Base-by-base conservation (phyloP, 352 stramenopile genomes). In the Globisporangium acanthophoron region DNA sequence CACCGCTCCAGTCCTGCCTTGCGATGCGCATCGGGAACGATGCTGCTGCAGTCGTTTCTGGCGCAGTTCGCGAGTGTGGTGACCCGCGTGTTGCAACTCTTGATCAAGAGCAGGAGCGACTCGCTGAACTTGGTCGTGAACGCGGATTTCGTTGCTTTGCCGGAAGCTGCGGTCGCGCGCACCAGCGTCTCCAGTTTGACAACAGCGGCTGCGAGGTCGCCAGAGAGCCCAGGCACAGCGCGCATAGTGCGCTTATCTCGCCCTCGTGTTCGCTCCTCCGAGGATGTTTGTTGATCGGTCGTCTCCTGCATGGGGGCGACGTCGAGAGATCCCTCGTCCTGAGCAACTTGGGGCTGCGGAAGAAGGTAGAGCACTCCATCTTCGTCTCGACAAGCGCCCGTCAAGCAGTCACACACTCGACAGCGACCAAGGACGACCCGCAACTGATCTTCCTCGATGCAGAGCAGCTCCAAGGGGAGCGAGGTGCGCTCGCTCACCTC, bases 21-120 rank as follows among this genome's bases (percentile, higher is more conserved):
- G 4, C 65, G 68, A 43, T 76, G 51, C 21, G 44, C 56, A 45
- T 74, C 58, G 8, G 61, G 29, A 27, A 20, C 29, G n/a, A 33
- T 44, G 13, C 39, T 39, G 29, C 46, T 60, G 51, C 54, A 27
- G 6, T 60, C 18, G 35, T 63, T 61, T 35, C 59, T 40, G 21
- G 27, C 48, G 12, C 47, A 37, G 43, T 40, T 62, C 16, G 70
- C 62, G 7, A 82, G 65, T 13, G 56, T 58, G 0, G 52, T 68
- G 45, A 79, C 67, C 11, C 66, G 70, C 13, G 58, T 16, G 66
- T 79, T 78, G 61, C 73, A 78, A 52, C 56, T 65, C 47, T 61
- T 52, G 51, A 79, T 70, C n/a, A 74, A 35, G 18, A 45, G 46
- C 8, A 58, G 33, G 1, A 78, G 59, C 13, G 59, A 66, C 16